Evolutionary conservation across 805 yeast genomes (phyloP), one percentile per base, ranked within the genome.

Genomic region (Metschnikowia hibisci): DNA sequence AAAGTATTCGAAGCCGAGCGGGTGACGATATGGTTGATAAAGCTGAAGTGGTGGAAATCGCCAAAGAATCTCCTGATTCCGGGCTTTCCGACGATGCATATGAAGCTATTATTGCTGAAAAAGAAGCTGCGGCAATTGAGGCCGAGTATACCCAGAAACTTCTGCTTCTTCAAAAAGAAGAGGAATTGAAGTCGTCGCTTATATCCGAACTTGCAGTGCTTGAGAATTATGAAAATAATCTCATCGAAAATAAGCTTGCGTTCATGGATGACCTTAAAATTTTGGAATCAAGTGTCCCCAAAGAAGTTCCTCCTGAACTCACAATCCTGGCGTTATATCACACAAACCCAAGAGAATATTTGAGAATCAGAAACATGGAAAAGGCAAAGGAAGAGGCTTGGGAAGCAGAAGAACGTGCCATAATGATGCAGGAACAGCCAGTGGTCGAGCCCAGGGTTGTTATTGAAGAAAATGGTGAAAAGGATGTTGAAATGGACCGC

Each of bases 271-370:
- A 64, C 26, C 37, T 61, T 43, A 55, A 54, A 26, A 52, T 40
- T 3, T 47, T 59, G 5, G 53, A 60, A 8, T 63, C 65, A n/a
- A 12, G 11, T 51, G 2, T 35, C 42, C 2, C 32, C 11, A 29
- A 12, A 12, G 37, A 33, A 18, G 35, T 15, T 9, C 42, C 34
- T 23, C 26, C 34, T 12, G 29, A 27, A 8, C 29, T 42, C 13
- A 10, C 51, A 10, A 40, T 32, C 7, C 35, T 43, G 38, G 36
- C 53, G 51, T 23, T 66, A 46, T 76, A 75, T 47, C 69, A 65
- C 47, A 55, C 58, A 2, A 68, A 74, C 43, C 76, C 73, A 45
- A 55, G 70, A 16, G 72, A 69, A 40, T 78, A 77, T 47, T 44
- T 71, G 14, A 67, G 69, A 11, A 49, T 55, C 32, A 58, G 83